A percentile compares a stretch with the other conserved stretches of the same genome.
These are phyloP conservation scores for Akanthomyces uredinophilus DNA, from an alignment of 2,329 filamentous ascomycete genomes.

Conservation along the genomic window DNA sequence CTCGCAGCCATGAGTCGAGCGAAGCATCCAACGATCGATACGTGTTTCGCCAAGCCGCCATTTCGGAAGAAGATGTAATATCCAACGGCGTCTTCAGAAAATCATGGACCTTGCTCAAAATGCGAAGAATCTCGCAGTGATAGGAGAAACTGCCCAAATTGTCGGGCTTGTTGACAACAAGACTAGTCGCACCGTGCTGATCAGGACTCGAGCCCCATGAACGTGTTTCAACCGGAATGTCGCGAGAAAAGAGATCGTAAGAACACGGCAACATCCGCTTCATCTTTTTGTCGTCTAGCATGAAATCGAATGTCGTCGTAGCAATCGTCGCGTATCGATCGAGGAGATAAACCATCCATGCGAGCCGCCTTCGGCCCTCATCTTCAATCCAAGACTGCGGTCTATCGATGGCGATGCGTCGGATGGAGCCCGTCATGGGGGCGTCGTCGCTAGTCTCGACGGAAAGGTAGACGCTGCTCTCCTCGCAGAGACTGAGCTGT, in stretches of 20 bases:
- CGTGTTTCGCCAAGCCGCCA: slow-evolving; percentile 36
- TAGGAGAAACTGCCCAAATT: slow-evolving; percentile 42
- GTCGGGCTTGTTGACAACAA: slow-evolving; percentile 34
- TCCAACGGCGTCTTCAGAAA: slow-evolving; percentile 38
- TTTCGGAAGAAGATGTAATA: slow-evolving; percentile 32
- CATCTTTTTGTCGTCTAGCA: slow-evolving; percentile 35
- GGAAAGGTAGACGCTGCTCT: slow-evolving; percentile 33
- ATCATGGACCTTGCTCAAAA: slow-evolving; percentile 38
- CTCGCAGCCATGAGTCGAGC: slow-evolving; percentile 38
- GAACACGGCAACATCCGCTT: slow-evolving; percentile 38
- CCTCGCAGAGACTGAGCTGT: slow-evolving; percentile 36
- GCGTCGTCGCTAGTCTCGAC: slow-evolving; percentile 27
- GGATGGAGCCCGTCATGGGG: slow-evolving; percentile 30
- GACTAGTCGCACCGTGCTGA: slow-evolving; percentile 22
- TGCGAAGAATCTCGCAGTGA: slow-evolving; percentile 40
- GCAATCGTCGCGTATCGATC: slow-evolving; percentile 40
- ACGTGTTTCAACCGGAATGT: slow-evolving; percentile 38
- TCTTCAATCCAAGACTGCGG: slow-evolving; percentile 42
- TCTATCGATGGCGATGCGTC: slow-evolving; percentile 29
- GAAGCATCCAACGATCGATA: slow-evolving; percentile 35
- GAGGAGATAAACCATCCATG: slow-evolving; percentile 42
- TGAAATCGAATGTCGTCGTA: slow-evolving; percentile 37
- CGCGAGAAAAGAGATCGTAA: slow-evolving; percentile 40
- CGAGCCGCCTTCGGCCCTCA: slow-evolving; percentile 36
- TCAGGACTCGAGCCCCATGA: slow-evolving; percentile 24